phyloP scores from a whole-genome alignment of 2,329 filamentous ascomycete species.

The Sclerotinia subarctica region DNA sequence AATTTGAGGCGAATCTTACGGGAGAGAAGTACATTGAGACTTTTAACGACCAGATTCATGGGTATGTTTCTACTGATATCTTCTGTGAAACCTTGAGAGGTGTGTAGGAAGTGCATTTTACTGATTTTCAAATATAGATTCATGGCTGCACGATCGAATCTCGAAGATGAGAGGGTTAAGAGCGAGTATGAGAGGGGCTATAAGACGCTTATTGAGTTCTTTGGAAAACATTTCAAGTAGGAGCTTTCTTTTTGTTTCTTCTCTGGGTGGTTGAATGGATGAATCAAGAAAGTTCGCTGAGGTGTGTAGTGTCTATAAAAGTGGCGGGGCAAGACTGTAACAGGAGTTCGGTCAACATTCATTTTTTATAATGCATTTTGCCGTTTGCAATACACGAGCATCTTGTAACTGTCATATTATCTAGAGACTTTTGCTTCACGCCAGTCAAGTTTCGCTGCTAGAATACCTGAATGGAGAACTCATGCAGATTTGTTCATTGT shows the following conservation, averaged over 20 bases:
- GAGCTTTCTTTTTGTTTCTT: not conserved
- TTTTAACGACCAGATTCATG: constrained; percentile 51
- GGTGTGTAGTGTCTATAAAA: constrained; percentile 1
- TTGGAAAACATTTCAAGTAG: constrained; percentile 42
- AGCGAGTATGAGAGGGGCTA: constrained; percentile 51
- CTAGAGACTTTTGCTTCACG: not conserved
- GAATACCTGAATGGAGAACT: not conserved
- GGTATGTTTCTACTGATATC: constrained; percentile 31
- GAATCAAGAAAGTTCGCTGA: not conserved
- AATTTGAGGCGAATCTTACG: constrained; percentile 45
- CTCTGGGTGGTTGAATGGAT: not conserved
- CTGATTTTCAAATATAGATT: constrained; percentile 36
- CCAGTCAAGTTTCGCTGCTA: not conserved
- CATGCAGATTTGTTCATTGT: not conserved
- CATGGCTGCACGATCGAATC: constrained; percentile 53
- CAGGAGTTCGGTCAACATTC: not conserved
- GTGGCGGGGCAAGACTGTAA: not conserved
- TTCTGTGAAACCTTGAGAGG: not conserved
- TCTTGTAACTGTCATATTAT: too few species aligned
- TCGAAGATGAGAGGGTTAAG: constrained; percentile 45
- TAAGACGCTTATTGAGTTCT: constrained; percentile 45
- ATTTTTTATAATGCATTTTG: not conserved
- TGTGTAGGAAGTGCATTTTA: not conserved
- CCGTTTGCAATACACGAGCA: not conserved
- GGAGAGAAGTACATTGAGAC: constrained; percentile 48